phyloP scores from a whole-genome alignment of 768 basidiomycete genomes.

The Rhodocollybia butyracea region DNA sequence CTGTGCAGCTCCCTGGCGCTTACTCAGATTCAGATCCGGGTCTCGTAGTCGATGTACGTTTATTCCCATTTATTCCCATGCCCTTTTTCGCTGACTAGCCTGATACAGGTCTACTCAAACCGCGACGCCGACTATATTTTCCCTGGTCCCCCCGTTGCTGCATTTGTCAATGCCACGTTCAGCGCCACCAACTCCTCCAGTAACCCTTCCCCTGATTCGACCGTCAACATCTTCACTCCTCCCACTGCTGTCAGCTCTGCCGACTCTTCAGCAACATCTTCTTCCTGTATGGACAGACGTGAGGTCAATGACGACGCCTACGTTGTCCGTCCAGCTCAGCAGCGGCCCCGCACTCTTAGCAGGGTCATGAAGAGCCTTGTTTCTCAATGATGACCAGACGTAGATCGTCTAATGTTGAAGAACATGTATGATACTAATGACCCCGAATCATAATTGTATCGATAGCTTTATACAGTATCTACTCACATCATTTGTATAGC shows the following conservation, averaged over 20 bases:
- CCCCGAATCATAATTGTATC: too few relatives aligned
- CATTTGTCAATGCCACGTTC: not conserved
- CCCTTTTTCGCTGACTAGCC: not conserved
- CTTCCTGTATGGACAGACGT: slow-evolving; percentile 1
- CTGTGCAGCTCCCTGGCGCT: slow-evolving; percentile 46
- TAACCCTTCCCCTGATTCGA: not conserved
- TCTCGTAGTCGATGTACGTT: slow-evolving; percentile 8
- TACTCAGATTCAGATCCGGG: slow-evolving; percentile 49
- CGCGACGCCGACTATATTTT: not conserved
- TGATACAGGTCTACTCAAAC: not conserved
- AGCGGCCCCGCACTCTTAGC: not conserved
- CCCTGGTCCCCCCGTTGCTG: slow-evolving; percentile 5
- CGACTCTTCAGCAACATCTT: not conserved
- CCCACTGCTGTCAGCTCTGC: not conserved
- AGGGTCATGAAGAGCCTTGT: slow-evolving; percentile 4
- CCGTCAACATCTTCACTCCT: not conserved
- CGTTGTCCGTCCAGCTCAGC: not conserved
- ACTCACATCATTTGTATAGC: too few relatives aligned
- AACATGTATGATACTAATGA: too few relatives aligned
- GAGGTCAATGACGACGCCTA: not conserved
- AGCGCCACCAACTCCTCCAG: not conserved
- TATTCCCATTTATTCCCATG: not conserved
- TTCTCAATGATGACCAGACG: not conserved
- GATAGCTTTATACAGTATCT: too few relatives aligned
- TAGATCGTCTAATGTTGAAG: too few relatives aligned